Evolutionary conservation across 257 asterid species (phyloP).

Genomic region (Solanum lycopersicoides): DNA sequence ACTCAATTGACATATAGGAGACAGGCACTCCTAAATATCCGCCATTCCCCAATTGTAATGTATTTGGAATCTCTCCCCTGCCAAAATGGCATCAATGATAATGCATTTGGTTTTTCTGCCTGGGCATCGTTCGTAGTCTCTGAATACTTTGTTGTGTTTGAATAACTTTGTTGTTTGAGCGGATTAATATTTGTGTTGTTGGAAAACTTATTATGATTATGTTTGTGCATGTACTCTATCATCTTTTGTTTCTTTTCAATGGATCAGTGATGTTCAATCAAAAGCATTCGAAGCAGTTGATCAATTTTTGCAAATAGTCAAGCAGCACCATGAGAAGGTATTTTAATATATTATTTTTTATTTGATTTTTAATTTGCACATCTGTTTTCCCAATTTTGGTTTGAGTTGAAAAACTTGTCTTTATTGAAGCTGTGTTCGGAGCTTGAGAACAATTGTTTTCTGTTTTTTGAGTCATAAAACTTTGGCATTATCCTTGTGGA

Average conservation of each 20-base stretch:
- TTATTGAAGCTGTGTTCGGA: not conserved
- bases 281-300: constrained; percentile 96
- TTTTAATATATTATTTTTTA: not conserved
- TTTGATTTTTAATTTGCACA: not conserved
- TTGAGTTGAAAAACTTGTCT: not conserved
- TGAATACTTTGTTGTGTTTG: not conserved
- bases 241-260: not conserved
- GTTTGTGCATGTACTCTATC: not conserved
- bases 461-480: not conserved
- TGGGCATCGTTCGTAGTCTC: not conserved
- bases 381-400: not conserved
- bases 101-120: not conserved
- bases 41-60: not conserved
- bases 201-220: not conserved
- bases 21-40: not conserved
- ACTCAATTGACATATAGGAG: not conserved
- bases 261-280: constrained; percentile 74
- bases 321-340: constrained; percentile 68
- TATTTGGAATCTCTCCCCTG: not conserved
- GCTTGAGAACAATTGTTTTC: not conserved
- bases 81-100: not conserved
- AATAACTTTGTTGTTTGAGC: not conserved
- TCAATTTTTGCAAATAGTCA: constrained; percentile 83
- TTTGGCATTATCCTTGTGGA: not conserved
- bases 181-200: not conserved